Base-by-base conservation (phyloP, 345 rosid species). In the Geranium rotundifolium region DNA sequence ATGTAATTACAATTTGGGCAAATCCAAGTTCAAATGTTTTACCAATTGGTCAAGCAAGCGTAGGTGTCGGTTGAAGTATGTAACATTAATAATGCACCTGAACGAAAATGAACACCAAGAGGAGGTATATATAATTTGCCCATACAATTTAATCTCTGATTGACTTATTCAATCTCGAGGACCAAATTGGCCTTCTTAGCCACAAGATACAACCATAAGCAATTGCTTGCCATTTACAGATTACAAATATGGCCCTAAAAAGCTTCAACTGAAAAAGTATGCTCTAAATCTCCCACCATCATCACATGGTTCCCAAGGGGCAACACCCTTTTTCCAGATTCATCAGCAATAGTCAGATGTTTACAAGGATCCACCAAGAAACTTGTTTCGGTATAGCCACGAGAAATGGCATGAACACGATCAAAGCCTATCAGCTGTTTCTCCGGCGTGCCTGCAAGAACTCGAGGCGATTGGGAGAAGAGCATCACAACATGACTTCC, bases 401-500 rank as follows among this genome's bases (percentile, higher is more conserved):
- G 52, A 0, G 85, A 77, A 46, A 65, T 23, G 12, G 85, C 81
- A 69, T 83, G 83, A 57, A 92, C 85, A 0, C 97, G 81, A 7
- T 87, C 87, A 46, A 84, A 92, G 39, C 90, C 98, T 14, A 92
- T 74, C 63, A 87, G 80, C 62, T 89, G 97, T 62, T 74, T 85
- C 74, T 69, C 72, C 1, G 95, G 93, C 59, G 79, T 71, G 54
- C 91, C 88, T 1, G 31, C 20, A 5, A 73, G 52, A 61, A 77
- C 67, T 61, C 20, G 67, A 1, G 97, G 91, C 55, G 78, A 72
- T 75, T 77, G 75, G 0, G 83, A 72, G 59, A 78, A 89, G 77
- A 92, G 59, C 87, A 89, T 71, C 63, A 89, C 67, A 3, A 84
- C 95, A 63, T 92, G 86, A 70, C 88, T 82, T 29, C 96, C 98